Conservation (phyloP, 73 alveolate species). For the Stentor roeselii region DNA sequence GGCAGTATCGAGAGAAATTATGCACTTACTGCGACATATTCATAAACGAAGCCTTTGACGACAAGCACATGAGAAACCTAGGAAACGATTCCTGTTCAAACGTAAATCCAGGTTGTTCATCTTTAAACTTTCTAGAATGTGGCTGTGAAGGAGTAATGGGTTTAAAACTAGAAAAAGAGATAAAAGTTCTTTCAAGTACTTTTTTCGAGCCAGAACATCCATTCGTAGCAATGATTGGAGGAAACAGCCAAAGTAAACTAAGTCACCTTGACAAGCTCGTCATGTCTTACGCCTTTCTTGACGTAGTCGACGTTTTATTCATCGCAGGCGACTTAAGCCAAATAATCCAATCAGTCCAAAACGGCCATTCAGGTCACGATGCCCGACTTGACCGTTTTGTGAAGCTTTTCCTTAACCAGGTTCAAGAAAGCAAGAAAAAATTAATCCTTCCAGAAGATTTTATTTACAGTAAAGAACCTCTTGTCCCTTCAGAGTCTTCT, state of each 20-base stretch:
- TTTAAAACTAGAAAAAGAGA: conserved; percentile 11
- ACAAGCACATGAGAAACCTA: not conserved
- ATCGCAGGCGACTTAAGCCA: not conserved
- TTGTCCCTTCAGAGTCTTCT: not conserved
- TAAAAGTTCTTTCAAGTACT: not conserved
- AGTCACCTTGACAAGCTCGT: conserved; percentile 5
- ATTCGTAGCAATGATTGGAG: conserved; percentile 21
- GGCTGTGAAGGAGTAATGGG: conserved; percentile 19
- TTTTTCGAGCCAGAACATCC: conserved; percentile 24
- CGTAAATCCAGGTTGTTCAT: conserved; percentile 27
- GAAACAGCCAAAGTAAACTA: conserved; percentile 21
- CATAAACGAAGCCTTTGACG: not conserved
- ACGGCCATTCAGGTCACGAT: not conserved
- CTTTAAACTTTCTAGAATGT: not conserved
- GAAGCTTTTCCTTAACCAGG: not conserved
- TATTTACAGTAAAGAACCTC: not conserved
- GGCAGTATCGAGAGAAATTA: not conserved
- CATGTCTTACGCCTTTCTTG: conserved; percentile 6
- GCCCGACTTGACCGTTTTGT: not conserved
- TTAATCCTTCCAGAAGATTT: conserved; percentile 14
- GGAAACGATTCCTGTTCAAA: not conserved
- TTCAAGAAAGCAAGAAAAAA: not conserved
- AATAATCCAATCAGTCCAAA: not conserved
- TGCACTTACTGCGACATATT: conserved; percentile 11
- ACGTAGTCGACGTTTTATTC: conserved; percentile 8